Evolutionary conservation across 331 rosid species (phyloP).

Genomic region (Quercus phellos): DNA sequence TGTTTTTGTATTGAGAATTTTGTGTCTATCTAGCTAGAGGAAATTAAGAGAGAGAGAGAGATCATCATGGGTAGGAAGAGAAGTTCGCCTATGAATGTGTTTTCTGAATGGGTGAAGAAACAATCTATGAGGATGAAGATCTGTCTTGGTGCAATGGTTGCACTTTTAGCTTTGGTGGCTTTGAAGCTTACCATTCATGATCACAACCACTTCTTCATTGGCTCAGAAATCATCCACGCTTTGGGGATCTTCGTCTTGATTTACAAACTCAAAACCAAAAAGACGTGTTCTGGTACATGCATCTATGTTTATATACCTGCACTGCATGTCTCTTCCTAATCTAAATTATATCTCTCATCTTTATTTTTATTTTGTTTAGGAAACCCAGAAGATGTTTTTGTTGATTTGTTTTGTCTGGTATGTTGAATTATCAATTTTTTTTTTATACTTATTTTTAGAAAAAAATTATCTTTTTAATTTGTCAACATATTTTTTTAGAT

Average conservation of each 20-base stretch:
- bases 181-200: conserved; percentile 32
- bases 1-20: too few species aligned
- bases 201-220: conserved; percentile 32
- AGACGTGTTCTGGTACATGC: conserved; percentile 74
- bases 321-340: too few species aligned
- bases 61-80: conserved; percentile 45
- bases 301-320: too few species aligned
- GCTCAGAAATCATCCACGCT: conserved; percentile 42
- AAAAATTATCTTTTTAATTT: too few species aligned
- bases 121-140: conserved; percentile 45
- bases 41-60: background rate
- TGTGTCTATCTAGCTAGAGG: too few species aligned
- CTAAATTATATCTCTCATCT: too few species aligned
- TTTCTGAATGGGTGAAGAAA: conserved; percentile 45
- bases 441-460: too few species aligned
- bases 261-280: conserved; percentile 64
- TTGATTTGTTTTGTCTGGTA: too few species aligned
- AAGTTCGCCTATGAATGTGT: conserved; percentile 21
- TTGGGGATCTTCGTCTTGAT: conserved; percentile 53
- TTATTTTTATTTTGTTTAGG: too few species aligned
- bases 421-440: too few species aligned
- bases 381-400: too few species aligned
- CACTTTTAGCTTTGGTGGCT: conserved; percentile 39
- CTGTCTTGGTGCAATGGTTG: conserved; percentile 29
- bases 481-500: too few species aligned